Percentiles rank a stretch among this genome's conserved stretches.
phyloP scores from a whole-genome alignment of 768 basidiomycete species.

The Phallus indusiatus region DNA sequence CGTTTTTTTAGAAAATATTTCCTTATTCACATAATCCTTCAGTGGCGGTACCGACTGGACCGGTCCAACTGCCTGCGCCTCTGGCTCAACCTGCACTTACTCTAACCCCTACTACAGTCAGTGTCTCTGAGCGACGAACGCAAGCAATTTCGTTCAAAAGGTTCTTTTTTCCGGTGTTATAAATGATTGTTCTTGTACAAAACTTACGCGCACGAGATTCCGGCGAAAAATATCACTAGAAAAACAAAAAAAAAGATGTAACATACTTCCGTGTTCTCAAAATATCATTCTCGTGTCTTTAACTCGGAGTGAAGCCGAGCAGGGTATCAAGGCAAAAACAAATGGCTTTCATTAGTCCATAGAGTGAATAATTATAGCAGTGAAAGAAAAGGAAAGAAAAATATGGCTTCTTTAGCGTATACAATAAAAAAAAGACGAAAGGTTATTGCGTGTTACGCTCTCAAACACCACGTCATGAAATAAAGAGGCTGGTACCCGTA shows the following conservation, averaged over 20 bases:
- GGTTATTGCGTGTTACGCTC: not conserved
- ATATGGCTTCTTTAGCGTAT: not conserved
- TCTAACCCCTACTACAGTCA: slow-evolving; percentile 10
- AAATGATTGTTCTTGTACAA: too few species aligned
- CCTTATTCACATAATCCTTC: not conserved
- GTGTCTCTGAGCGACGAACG: slow-evolving; percentile 3
- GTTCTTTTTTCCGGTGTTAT: not conserved
- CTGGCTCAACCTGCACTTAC: slow-evolving; percentile 7
- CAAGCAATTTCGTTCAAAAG: not conserved
- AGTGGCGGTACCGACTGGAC: slow-evolving; percentile 6
- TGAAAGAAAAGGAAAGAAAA: not conserved
- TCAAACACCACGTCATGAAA: not conserved
- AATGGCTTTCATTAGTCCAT: not conserved
- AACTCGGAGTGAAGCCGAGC: not conserved
- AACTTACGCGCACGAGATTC: too few species aligned
- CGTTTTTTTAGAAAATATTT: not conserved
- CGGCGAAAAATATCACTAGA: not conserved
- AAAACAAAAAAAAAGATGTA: not conserved
- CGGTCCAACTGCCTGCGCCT: slow-evolving; percentile 10
- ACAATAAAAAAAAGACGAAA: not conserved
- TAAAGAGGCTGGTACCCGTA: not conserved
- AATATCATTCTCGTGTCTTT: not conserved
- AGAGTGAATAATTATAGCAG: not conserved
- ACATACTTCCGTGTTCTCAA: not conserved
- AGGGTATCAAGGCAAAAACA: not conserved